Percentiles rank a stretch among this genome's conserved stretches.
phyloP scores from a whole-genome alignment of 2,329 filamentous ascomycete genomes.

The Tolypocladium amazonense region DNA sequence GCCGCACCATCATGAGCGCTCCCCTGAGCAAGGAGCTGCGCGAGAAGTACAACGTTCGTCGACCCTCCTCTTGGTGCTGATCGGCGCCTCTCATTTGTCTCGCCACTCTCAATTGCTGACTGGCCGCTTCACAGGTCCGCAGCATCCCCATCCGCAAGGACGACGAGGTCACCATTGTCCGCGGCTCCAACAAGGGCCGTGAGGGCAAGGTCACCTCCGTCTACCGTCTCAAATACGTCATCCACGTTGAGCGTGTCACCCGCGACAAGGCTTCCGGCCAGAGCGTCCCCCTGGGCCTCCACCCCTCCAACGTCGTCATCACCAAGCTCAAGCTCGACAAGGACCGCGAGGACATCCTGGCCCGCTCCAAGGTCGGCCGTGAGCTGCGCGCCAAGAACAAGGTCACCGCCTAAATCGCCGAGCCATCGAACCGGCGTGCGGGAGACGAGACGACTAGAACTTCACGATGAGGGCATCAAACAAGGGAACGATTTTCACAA shows the following conservation, averaged over 20 bases:
- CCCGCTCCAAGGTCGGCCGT: constrained; percentile 72
- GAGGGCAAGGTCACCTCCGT: constrained; percentile 97
- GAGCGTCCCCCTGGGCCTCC: constrained; percentile 86
- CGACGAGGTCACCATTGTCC: constrained; percentile 87
- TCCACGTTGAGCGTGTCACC: constrained; percentile 93
- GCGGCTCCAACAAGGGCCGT: constrained; percentile 91
- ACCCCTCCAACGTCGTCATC: constrained; percentile 95
- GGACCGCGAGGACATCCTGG: constrained; percentile 81
- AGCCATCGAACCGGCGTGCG: constrained; percentile 1
- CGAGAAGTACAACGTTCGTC: constrained; percentile 94
- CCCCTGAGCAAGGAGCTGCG: constrained; percentile 93
- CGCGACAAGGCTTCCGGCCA: constrained; percentile 98
- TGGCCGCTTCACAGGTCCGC: constrained; percentile 55
- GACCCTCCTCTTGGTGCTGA: neutral
- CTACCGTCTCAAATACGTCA: constrained; percentile 96
- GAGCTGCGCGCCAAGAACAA: constrained; percentile 66
- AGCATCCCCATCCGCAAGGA: constrained; percentile 96
- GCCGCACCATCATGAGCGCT: constrained; percentile 95
- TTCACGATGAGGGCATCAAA: constrained; percentile 7
- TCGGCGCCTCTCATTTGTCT: neutral
- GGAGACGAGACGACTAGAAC: constrained; percentile 7
- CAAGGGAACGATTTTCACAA: constrained; percentile 11
- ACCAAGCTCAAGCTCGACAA: constrained; percentile 98
- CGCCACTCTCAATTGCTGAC: neutral
- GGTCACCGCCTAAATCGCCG: constrained; percentile 40